Conservation (phyloP, 805 yeast genomes). For the Suhomyces xylopsoci region DNA sequence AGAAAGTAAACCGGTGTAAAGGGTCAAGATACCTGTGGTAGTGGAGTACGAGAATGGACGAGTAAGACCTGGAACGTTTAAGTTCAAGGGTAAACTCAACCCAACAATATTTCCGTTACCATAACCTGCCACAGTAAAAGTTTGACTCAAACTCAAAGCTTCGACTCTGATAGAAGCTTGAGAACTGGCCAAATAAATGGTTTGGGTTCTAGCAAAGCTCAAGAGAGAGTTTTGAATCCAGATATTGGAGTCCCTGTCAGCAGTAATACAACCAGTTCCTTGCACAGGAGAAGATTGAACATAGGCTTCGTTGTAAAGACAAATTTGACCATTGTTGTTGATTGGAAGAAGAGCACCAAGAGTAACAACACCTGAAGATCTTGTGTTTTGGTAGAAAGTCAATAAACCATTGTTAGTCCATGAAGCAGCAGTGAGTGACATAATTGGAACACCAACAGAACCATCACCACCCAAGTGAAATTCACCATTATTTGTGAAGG, state of each 20-base stretch:
- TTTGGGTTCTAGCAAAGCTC: conserved; percentile 8
- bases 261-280: conserved; percentile 28
- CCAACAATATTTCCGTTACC: conserved; percentile 29
- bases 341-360: conserved; percentile 12
- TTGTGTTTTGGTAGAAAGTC: conserved; percentile 19
- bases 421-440: conserved; percentile 8
- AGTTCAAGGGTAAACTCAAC: conserved; percentile 9
- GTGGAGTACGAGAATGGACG: conserved; percentile 6
- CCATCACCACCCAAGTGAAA: conserved; percentile 12
- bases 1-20: conserved; percentile 4
- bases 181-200: conserved; percentile 8
- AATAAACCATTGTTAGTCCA: conserved; percentile 20
- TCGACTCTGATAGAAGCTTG: conserved; percentile 11
- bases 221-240: conserved; percentile 9
- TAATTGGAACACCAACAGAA: conserved; percentile 9
- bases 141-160: conserved; percentile 16
- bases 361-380: conserved; percentile 18
- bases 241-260: conserved; percentile 11
- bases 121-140: conserved; percentile 24
- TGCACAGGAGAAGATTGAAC: conserved; percentile 18
- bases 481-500: conserved; percentile 4
- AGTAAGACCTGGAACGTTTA: not conserved
- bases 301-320: conserved; percentile 22
- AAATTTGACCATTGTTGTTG: conserved; percentile 13
- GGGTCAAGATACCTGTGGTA: conserved; percentile 19